Conservation (phyloP, 2,329 filamentous ascomycete species). For the Talaromyces sp. region DNA sequence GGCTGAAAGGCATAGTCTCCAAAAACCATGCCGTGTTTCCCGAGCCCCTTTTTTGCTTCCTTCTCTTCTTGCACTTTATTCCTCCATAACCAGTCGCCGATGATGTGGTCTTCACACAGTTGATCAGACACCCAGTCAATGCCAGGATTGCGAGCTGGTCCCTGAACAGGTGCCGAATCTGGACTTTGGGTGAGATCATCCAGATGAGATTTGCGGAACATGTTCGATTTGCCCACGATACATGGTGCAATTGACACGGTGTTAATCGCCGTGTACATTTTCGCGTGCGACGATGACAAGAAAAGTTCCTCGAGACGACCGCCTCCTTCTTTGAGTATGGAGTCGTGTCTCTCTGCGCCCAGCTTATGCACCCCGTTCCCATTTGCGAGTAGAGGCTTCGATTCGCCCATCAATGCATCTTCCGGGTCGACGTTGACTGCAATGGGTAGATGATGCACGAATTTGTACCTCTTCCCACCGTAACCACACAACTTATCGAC, state of each 20-base stretch:
- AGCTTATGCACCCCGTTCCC: slow-evolving; percentile 7
- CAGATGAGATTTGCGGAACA: slow-evolving; percentile 92
- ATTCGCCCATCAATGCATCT: slow-evolving; percentile 26
- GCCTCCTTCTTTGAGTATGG: slow-evolving; percentile 54
- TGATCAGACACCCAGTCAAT: slow-evolving; percentile 93
- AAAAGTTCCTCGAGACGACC: slow-evolving; percentile 91
- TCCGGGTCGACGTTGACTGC: slow-evolving; percentile 65
- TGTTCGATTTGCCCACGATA: slow-evolving; percentile 94
- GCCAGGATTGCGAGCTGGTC: slow-evolving; percentile 52
- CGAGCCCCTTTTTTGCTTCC: slow-evolving; percentile 46
- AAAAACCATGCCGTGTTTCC: slow-evolving; percentile 78
- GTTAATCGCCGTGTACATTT: slow-evolving; percentile 98
- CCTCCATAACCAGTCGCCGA: slow-evolving; percentile 87
- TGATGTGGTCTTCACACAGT: slow-evolving; percentile 96
- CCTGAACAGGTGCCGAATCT: slow-evolving; percentile 40
- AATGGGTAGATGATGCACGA: slow-evolving; percentile 89
- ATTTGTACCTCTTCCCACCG: slow-evolving; percentile 63
- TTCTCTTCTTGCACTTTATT: slow-evolving; percentile 35
- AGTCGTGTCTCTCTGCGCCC: slow-evolving; percentile 24
- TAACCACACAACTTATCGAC: slow-evolving; percentile 80
- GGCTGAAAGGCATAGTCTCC: slow-evolving; percentile 90
- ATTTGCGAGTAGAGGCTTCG: slow-evolving; percentile 26
- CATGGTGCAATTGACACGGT: slow-evolving; percentile 86
- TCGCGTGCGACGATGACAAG: slow-evolving; percentile 87
- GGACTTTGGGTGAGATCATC: slow-evolving; percentile 59